These are phyloP conservation scores for Paecilomyces niveus DNA, from an alignment of 2,329 filamentous ascomycete species.

Conservation along the genomic window DNA sequence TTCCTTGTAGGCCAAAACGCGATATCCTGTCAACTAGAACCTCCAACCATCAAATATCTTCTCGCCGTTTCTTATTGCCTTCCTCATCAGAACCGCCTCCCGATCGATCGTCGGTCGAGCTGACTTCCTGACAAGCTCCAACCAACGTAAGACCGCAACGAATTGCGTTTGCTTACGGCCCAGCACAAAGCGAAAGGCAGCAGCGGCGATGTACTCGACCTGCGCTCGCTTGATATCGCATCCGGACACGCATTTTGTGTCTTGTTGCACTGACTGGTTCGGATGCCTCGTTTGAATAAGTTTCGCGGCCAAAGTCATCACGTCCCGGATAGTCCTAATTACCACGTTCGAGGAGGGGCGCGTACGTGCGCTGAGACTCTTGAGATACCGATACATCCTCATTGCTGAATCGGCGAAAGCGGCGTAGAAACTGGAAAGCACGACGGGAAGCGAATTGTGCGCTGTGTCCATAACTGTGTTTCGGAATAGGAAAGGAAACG, in stretches of 20 bases:
- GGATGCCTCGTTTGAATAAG: slow-evolving; percentile 53
- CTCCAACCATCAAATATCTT: slow-evolving; percentile 29
- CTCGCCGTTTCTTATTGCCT: slow-evolving; percentile 27
- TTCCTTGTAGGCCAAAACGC: background rate
- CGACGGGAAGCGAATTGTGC: slow-evolving; percentile 64
- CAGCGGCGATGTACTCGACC: slow-evolving; percentile 57
- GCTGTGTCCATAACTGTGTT: slow-evolving; percentile 45
- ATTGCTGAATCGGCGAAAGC: slow-evolving; percentile 70
- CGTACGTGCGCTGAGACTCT: slow-evolving; percentile 46
- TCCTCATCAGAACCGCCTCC: slow-evolving; percentile 24
- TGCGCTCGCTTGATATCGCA: slow-evolving; percentile 57
- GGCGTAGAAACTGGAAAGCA: slow-evolving; percentile 67
- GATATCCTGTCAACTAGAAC: slow-evolving; percentile 13
- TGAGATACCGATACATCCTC: slow-evolving; percentile 59
- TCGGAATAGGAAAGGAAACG: slow-evolving; percentile 80
- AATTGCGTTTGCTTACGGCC: slow-evolving; percentile 65
- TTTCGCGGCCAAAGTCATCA: slow-evolving; percentile 57
- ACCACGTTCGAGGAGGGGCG: slow-evolving; percentile 56
- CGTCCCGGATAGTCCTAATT: slow-evolving; percentile 56
- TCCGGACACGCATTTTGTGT: slow-evolving; percentile 30
- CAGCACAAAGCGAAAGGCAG: slow-evolving; percentile 64
- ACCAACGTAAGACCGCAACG: slow-evolving; percentile 58
- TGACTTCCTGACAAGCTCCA: slow-evolving; percentile 45
- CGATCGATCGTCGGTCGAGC: slow-evolving; percentile 30
- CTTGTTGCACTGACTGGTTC: background rate